phyloP scores from a whole-genome alignment of 176 grass and related monocot genomes.

The Oryza longistaminata region DNA sequence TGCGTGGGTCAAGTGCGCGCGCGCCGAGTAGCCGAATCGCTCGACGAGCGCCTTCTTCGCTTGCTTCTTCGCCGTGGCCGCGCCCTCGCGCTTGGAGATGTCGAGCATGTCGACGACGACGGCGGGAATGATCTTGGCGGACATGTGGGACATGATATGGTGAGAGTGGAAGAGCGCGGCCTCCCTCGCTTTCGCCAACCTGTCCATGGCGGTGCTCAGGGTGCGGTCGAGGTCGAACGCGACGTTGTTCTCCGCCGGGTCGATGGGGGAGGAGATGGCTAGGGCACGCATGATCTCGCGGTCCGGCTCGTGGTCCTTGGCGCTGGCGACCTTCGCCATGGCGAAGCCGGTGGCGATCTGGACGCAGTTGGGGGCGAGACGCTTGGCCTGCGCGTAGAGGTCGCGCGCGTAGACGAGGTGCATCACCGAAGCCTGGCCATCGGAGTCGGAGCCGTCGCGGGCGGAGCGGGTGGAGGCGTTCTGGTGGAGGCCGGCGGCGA shows the following conservation, averaged over 20 bases:
- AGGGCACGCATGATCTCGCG: neutral
- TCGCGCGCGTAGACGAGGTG: neutral
- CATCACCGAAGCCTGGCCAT: neutral
- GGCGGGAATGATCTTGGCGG: neutral
- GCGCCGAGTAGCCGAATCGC: neutral
- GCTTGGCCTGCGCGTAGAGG: neutral
- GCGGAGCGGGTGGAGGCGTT: neutral
- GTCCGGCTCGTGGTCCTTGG: neutral
- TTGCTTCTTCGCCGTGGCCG: neutral
- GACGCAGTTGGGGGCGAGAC: neutral
- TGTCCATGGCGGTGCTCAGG: neutral
- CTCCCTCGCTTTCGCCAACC: neutral
- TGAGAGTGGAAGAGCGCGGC: neutral
- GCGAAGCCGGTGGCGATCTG: neutral
- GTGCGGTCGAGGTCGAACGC: neutral
- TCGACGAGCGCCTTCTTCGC: neutral
- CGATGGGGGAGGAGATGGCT: neutral
- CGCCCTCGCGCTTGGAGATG: neutral
- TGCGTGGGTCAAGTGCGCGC: neutral
- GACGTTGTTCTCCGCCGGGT: neutral
- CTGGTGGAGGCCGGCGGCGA: neutral
- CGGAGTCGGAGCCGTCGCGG: neutral
- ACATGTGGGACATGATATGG: neutral
- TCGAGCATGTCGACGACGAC: neutral
- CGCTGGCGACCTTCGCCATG: neutral